A percentile compares a stretch with the other conserved stretches of the same genome.
Evolutionary conservation across 345 rosid species (phyloP).

Genomic region (Brassica cretica): DNA sequence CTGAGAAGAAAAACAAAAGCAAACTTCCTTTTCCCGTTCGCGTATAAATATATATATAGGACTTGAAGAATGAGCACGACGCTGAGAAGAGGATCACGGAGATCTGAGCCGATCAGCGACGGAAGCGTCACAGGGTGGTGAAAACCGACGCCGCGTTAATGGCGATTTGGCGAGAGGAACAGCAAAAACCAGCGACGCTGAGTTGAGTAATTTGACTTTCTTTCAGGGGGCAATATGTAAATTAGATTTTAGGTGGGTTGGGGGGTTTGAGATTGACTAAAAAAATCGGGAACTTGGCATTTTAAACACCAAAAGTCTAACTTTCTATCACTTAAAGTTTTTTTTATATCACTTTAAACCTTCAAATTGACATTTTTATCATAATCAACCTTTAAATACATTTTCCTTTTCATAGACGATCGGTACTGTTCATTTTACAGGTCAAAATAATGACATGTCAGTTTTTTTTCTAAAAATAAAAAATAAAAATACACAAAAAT

Average conservation of each 20-base stretch:
- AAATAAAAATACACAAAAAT: too few relatives aligned
- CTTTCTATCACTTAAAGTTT: too few relatives aligned
- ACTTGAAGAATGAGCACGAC: constrained; percentile 20
- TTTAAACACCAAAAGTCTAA: too few relatives aligned
- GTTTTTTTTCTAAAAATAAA: too few relatives aligned
- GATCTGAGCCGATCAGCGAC: constrained; percentile 12
- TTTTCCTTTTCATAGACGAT: too few relatives aligned
- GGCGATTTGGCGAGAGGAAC: constrained; percentile 11
- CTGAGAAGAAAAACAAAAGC: background rate
- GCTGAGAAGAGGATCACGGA: constrained; percentile 22
- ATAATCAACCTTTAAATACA: too few relatives aligned
- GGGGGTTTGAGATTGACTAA: background rate
- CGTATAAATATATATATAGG: constrained; percentile 13
- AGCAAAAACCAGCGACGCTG: background rate
- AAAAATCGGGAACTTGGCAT: constrained; percentile 2
- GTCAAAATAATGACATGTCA: too few relatives aligned
- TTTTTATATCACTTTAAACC: too few relatives aligned
- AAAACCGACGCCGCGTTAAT: constrained; percentile 28
- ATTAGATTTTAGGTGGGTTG: background rate
- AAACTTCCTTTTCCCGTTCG: constrained; percentile 18
- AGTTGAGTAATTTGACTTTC: constrained; percentile 35
- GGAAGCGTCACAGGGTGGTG: constrained; percentile 4
- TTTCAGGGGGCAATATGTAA: constrained; percentile 9
- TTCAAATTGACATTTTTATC: too few relatives aligned
- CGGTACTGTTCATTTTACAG: too few relatives aligned